phyloP scores from a whole-genome alignment of 495 filamentous ascomycete species.

The Aspergillus asperescens region DNA sequence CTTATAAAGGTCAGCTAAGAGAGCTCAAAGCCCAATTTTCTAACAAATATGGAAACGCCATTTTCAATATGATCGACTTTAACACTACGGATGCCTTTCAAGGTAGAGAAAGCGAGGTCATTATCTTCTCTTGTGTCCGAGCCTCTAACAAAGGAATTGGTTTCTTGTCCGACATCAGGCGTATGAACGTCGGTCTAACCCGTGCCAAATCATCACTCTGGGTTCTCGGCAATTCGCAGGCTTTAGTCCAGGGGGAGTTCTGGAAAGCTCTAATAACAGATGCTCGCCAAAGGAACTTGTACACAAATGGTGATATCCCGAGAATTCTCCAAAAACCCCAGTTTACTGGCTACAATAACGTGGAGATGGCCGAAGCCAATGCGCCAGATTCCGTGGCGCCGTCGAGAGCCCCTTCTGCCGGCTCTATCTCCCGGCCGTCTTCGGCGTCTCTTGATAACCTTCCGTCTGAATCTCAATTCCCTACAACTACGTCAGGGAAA shows the following conservation, averaged over 20 bases:
- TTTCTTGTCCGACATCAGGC: conserved; percentile 95
- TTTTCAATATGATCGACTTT: conserved; percentile 81
- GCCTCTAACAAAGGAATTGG: conserved; percentile 90
- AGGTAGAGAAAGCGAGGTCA: conserved; percentile 91
- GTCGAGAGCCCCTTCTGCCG: conserved; percentile 15
- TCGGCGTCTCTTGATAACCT: conserved; percentile 22
- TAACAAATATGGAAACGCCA: conserved; percentile 62
- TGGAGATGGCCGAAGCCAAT: conserved; percentile 45
- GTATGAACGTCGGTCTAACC: conserved; percentile 98
- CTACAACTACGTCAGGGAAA: conserved; percentile 25
- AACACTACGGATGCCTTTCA: conserved; percentile 99
- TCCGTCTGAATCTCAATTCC: conserved; percentile 23
- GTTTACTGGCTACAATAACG: conserved; percentile 41
- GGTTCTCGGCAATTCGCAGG: conserved; percentile 87
- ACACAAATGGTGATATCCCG: conserved; percentile 65
- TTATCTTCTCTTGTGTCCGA: conserved; percentile 97
- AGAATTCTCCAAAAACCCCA: conserved; percentile 47
- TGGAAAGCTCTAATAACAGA: conserved; percentile 83
- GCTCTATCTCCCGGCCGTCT: conserved; percentile 24
- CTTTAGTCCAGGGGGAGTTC: conserved; percentile 79
- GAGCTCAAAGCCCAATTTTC: conserved; percentile 70
- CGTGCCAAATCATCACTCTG: conserved; percentile 93
- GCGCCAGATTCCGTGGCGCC: conserved; percentile 10
- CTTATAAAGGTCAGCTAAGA: conserved; percentile 88
- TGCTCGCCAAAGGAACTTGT: conserved; percentile 66